Percentiles rank a stretch among this genome's conserved stretches.
phyloP scores from a whole-genome alignment of 371 early-diverging fungal species.

The Cokeromyces recurvatus region DNA sequence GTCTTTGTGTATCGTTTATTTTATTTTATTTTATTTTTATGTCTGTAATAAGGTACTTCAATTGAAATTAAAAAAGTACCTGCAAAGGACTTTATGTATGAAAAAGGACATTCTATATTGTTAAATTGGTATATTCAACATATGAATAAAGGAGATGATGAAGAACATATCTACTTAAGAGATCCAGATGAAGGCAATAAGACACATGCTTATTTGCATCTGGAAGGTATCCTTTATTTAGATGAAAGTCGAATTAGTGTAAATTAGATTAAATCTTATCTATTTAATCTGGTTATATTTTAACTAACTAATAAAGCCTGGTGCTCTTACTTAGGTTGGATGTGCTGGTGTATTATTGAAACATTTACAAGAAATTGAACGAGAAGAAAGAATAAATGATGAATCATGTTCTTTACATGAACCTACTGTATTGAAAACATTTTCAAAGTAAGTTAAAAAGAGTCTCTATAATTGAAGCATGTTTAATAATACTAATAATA shows the following conservation, averaged over 20 bases:
- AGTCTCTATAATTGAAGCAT: no score
- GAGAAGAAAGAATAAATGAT: neutral
- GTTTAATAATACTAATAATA: no score
- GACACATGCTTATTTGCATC: conserved; percentile 39
- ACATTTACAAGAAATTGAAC: conserved; percentile 35
- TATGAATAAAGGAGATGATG: neutral
- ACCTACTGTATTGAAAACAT: conserved; percentile 18
- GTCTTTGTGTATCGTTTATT: no score
- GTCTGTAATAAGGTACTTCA: conserved; percentile 7
- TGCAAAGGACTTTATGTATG: conserved; percentile 49
- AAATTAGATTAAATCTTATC: neutral
- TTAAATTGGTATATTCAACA: conserved; percentile 19
- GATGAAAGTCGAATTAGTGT: conserved; percentile 32
- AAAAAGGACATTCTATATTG: conserved; percentile 35
- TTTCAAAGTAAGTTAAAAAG: conserved; percentile 25
- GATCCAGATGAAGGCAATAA: conserved; percentile 31
- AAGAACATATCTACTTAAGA: conserved; percentile 1
- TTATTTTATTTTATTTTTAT: no score
- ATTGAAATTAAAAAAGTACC: conserved; percentile 39
- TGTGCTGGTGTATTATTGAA: conserved; percentile 60
- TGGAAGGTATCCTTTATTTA: conserved; percentile 52
- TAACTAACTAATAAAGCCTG: no score
- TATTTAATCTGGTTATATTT: neutral
- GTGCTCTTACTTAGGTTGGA: no score
- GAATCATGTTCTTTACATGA: no score